Conservation (phyloP, 305 asterid genomes). For the Solanum hybrid region DNA sequence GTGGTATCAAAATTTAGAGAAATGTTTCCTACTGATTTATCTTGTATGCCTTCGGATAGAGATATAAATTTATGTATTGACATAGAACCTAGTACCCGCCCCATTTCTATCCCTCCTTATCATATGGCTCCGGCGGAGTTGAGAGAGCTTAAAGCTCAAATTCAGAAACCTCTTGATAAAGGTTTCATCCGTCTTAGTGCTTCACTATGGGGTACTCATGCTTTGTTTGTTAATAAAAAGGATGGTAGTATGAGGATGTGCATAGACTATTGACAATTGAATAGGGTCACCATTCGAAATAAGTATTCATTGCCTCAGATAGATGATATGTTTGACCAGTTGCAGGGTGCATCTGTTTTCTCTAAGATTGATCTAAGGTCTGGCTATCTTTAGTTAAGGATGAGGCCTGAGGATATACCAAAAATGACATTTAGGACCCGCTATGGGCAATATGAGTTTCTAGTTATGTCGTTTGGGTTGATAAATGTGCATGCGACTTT, state of each 20-base stretch:
- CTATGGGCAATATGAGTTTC: not conserved
- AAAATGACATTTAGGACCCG: not conserved
- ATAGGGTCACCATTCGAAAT: not conserved
- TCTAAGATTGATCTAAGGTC: not conserved
- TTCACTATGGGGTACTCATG: not conserved
- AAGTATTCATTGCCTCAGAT: not conserved
- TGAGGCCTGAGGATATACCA: not conserved
- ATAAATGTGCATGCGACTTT: not conserved
- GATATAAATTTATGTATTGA: no score
- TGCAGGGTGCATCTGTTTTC: not conserved
- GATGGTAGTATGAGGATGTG: not conserved
- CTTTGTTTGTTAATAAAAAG: no score
- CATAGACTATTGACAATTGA: no score
- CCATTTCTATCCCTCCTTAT: not conserved
- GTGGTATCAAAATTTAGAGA: not conserved
- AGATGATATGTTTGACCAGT: not conserved
- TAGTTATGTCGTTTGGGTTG: not conserved
- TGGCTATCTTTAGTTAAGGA: not conserved
- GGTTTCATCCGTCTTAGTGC: not conserved
- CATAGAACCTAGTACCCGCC: not conserved
- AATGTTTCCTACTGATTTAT: not conserved
- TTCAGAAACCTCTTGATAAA: not conserved
- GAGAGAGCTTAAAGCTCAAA: not conserved
- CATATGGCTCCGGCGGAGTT: rapidly evolving
- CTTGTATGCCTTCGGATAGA: not conserved